Base-by-base conservation (phyloP, 2,329 filamentous ascomycete genomes). In the Diatrype stigma region DNA sequence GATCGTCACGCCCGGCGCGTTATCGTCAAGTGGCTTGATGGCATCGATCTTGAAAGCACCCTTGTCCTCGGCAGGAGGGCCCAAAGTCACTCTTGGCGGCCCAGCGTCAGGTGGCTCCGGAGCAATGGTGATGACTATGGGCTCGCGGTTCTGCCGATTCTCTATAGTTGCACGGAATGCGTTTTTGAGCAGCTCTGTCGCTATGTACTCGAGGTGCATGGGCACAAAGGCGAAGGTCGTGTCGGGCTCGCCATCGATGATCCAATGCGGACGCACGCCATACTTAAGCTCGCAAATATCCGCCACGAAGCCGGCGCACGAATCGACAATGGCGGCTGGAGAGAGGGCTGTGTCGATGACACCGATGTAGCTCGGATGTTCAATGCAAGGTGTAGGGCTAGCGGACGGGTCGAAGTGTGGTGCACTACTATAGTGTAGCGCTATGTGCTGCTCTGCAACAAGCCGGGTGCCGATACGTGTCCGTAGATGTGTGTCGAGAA, bases 281-380 rank as follows among this genome's bases (percentile, higher is more conserved):
- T 99, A 99, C 55, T 94, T 93, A 34, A 96, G 80, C 74, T 97
- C 94, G 73, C 93, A 97, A 54, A 97, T 96, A 64, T 97, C 94
- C 37, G 89, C 90, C 0, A 99, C 94, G 55, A 94, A 95, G 52
- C 86, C 85, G 48, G 92, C 92, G 70, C 93, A 97, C 6, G 83
- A 81, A 60, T 92, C 85, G 42, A 97, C 83, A 40, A 93, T 89
- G 44, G 82, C 80, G 0, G 90, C 89, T 0, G 94, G 94, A 34
- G 85, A 85, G 10, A 99, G 77, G 2, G 85, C 86, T 0, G 94
- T 96, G 71, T 99, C 93, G 55, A 99, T 97, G 21, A 96, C 91
- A 48, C 94, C 94, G 56, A 96, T 95, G 67, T 93, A 96, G 48
- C 84, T 87, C 0, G 75, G 76, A 46, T 78, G 68, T 51, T 79